Base-by-base conservation (phyloP, 352 stramenopile species). In the Pythium myriotylum region DNA sequence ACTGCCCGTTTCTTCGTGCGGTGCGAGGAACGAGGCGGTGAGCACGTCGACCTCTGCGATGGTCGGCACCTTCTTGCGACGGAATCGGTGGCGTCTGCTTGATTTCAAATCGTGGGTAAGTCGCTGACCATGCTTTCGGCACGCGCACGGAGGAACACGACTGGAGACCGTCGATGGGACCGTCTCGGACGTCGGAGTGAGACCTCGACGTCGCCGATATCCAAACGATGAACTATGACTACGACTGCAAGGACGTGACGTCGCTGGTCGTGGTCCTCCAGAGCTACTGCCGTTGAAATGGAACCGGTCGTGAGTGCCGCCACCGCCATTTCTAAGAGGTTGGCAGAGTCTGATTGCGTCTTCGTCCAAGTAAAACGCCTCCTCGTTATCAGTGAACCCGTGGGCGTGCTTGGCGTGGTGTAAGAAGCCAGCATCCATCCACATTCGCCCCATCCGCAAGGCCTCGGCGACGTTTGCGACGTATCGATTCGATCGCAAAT, bases 381-480 rank as follows among this genome's bases (percentile, higher is more conserved):
- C 32, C 16, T 55, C 59, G 37, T 66, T 72, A 33, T 39, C 54
- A 49, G 77, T 68, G 48, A 80, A 81, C 9, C 55, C 41, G 4
- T 26, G 41, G 35, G 17, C 47, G 48, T 88, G 78, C 49, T 76
- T 81, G 7, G 54, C 51, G 59, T 88, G 72, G 42, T 88, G 78
- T 42, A 88, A 45, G 5, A 77, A 56, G 0, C 76, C 74, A 14
- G 77, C 69, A 39, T 82, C 76, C 74, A 86, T 77, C 24, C 76
- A 66, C 17, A 75, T 68, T 50, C 73, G 81, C 7, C 78, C 76
- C 17, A 85, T 19, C 3, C 78, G 70, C 10, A 82, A 45, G 0
- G 71, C 76, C 62, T 88, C 78, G n/a, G 29, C 35, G 10, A 19
- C 27, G 9, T 40, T 33, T 5, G 12, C 58, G 29, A 76, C 51